Evolutionary conservation across 2,329 filamentous ascomycete species (phyloP).

Genomic region (Chaetoscypha palmicola): DNA sequence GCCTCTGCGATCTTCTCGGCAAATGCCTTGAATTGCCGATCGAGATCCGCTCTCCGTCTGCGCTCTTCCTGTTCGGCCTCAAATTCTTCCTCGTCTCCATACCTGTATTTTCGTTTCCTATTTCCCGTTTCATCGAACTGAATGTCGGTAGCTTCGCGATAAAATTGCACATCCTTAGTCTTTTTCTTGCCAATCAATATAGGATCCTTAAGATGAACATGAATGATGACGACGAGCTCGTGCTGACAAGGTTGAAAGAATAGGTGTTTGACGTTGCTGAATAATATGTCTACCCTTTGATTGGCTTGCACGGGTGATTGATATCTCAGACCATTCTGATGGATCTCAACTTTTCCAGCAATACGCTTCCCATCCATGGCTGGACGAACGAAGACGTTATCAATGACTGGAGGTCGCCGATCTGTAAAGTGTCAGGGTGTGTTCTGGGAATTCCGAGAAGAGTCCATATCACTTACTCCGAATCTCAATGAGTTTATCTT

Average conservation of each 20-base stretch:
- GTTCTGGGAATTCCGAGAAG: too few species aligned
- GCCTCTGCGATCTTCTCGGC: slow-evolving; percentile 97
- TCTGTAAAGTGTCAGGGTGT: slow-evolving; percentile 55
- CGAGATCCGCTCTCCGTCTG: slow-evolving; percentile 80
- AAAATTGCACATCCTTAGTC: slow-evolving; percentile 98
- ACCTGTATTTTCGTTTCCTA: slow-evolving; percentile 93
- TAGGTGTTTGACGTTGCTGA: slow-evolving; percentile 96
- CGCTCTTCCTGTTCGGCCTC: slow-evolving; percentile 97
- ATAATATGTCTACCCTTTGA: slow-evolving; percentile 85
- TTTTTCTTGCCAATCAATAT: slow-evolving; percentile 98
- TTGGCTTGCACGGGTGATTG: slow-evolving; percentile 72
- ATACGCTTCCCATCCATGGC: slow-evolving; percentile 96
- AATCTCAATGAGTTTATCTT: slow-evolving; percentile 94
- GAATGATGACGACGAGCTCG: slow-evolving; percentile 95
- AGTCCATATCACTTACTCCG: slow-evolving; percentile 66
- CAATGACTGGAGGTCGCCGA: slow-evolving; percentile 80
- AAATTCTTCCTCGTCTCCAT: slow-evolving; percentile 97
- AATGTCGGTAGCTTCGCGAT: slow-evolving; percentile 95
- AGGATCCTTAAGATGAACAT: slow-evolving; percentile 94
- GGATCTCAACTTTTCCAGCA: slow-evolving; percentile 91
- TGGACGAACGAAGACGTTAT: slow-evolving; percentile 92
- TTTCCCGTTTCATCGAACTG: slow-evolving; percentile 99
- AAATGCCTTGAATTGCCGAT: slow-evolving; percentile 92
- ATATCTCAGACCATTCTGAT: slow-evolving; percentile 98
- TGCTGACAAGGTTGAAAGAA: slow-evolving; percentile 98